phyloP scores from a whole-genome alignment of 768 basidiomycete genomes.

The Lanmaoa pseudosensibilis region DNA sequence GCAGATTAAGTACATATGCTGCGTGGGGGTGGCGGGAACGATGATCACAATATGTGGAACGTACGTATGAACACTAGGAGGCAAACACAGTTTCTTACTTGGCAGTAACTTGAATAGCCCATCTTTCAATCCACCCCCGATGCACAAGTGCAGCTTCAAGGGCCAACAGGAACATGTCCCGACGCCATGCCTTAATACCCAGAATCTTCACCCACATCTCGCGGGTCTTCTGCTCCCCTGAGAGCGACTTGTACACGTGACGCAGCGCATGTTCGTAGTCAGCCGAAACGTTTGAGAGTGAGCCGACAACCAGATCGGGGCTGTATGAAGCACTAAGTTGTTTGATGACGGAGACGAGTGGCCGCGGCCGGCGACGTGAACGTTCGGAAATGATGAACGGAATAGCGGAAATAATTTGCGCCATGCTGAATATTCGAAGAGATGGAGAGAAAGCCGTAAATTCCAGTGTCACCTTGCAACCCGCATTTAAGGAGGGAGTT shows the following conservation, averaged over 20 bases:
- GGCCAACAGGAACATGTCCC: conserved; percentile 44
- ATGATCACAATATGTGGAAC: background rate
- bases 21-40: too few relatives aligned
- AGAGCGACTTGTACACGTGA: conserved; percentile 6
- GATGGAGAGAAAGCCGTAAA: conserved; percentile 41
- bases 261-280: conserved; percentile 26
- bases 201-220: conserved; percentile 15
- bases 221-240: conserved; percentile 13
- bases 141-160: conserved; percentile 56
- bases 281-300: conserved; percentile 42
- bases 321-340: conserved; percentile 31
- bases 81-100: conserved; percentile 8
- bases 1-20: too few relatives aligned
- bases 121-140: conserved; percentile 45
- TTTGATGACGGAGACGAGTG: conserved; percentile 40
- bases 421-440: conserved; percentile 34
- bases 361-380: conserved; percentile 37
- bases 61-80: background rate
- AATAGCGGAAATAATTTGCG: conserved; percentile 43
- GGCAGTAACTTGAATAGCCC: conserved; percentile 36
- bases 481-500: conserved; percentile 15
- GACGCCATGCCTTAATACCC: conserved; percentile 44
- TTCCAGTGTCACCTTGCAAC: conserved; percentile 29
- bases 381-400: conserved; percentile 42
- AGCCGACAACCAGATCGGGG: conserved; percentile 32